Evolutionary conservation across 352 stramenopile genomes (phyloP).

Genomic region (Ophiocytium majus): DNA sequence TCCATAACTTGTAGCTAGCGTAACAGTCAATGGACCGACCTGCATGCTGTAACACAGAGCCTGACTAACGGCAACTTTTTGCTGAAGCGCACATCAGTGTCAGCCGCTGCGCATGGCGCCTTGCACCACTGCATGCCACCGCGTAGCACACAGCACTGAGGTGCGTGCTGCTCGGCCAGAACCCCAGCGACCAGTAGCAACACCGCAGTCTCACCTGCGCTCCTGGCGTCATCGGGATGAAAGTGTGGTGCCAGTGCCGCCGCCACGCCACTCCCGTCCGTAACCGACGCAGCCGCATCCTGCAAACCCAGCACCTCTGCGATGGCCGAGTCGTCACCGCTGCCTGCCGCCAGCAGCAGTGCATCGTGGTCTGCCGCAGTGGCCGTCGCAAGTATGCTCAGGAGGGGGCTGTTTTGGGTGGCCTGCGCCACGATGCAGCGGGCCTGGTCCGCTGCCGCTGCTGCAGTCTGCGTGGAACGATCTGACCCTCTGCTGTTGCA

Average conservation of each 20-base stretch:
- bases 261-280: background rate
- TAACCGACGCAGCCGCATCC: background rate
- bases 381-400: background rate
- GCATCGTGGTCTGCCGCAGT: background rate
- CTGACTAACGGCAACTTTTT: too few relatives aligned
- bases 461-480: too few relatives aligned
- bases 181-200: too few relatives aligned
- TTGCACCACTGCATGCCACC: too few relatives aligned
- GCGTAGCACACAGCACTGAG: too few relatives aligned
- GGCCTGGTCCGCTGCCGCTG: background rate
- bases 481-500: too few relatives aligned
- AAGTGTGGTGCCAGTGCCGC: background rate
- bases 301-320: background rate
- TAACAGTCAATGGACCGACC: too few relatives aligned
- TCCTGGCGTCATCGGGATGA: conserved; percentile 11
- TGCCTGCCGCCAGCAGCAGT: background rate
- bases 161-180: too few relatives aligned
- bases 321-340: background rate
- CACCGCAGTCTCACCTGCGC: conserved; percentile 18
- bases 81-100: too few relatives aligned
- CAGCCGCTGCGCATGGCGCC: too few relatives aligned
- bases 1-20: too few relatives aligned
- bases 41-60: too few relatives aligned
- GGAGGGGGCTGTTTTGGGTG: background rate
- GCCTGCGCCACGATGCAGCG: background rate